These are phyloP conservation scores for Kitagawia praeruptora DNA, from an alignment of 129 eudicot genomes.

Conservation along the genomic window DNA sequence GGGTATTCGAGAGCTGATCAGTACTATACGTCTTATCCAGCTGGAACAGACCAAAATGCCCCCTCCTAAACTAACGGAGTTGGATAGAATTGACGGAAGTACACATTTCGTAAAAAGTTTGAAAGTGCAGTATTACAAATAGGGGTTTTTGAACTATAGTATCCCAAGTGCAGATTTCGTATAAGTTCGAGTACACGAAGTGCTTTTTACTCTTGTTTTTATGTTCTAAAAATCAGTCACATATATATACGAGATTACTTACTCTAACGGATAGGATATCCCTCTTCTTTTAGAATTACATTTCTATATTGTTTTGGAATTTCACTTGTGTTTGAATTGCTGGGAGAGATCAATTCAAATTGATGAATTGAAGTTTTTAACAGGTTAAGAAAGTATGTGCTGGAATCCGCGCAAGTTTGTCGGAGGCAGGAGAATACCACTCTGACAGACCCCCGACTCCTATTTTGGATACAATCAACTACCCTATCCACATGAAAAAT, in stretches of 20 bases:
- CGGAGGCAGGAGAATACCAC: slow-evolving; percentile 73
- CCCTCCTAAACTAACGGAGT: no score
- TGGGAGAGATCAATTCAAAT: background rate
- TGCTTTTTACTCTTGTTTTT: no score
- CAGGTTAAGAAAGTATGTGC: slow-evolving; percentile 41
- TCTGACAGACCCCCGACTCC: slow-evolving; percentile 93
- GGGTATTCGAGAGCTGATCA: no score
- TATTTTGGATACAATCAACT: slow-evolving; percentile 82
- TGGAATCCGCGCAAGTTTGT: slow-evolving; percentile 55
- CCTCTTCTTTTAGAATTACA: background rate
- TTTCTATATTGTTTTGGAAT: background rate
- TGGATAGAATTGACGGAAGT: no score
- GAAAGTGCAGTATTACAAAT: no score
- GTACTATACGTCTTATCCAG: no score
- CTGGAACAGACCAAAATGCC: no score
- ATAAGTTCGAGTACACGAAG: no score
- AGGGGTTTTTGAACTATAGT: no score
- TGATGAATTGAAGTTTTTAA: slow-evolving; percentile 3
- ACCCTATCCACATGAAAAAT: slow-evolving; percentile 94
- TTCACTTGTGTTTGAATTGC: background rate
- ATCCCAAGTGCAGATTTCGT: no score
- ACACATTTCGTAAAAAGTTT: no score
- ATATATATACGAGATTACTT: background rate
- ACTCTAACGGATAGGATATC: background rate
- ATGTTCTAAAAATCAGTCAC: background rate